Evolutionary conservation across 2,329 filamentous ascomycete genomes (phyloP).

Genomic region (Fusarium verrucosum): DNA sequence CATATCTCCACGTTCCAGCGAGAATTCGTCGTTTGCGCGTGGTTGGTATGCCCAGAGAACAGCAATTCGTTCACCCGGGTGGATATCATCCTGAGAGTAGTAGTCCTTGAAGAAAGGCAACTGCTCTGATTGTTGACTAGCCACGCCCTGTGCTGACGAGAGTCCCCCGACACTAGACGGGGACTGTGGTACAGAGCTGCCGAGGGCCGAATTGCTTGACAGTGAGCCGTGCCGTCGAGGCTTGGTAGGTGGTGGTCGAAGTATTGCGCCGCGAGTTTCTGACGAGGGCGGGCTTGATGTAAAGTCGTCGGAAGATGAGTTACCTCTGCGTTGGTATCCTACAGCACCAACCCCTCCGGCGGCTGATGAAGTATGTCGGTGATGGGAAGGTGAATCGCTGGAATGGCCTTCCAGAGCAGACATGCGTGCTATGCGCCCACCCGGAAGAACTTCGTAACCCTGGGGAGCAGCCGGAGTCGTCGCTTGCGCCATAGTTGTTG

Average conservation of each 20-base stretch:
- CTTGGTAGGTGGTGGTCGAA: constrained; percentile 66
- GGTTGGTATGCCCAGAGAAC: constrained; percentile 98
- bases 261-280: constrained; percentile 63
- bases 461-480: constrained; percentile 48
- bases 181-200: constrained; percentile 75
- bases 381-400: constrained; percentile 66
- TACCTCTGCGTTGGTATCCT: constrained; percentile 60
- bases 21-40: constrained; percentile 90
- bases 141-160: constrained; percentile 84
- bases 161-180: constrained; percentile 76
- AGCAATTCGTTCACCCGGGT: constrained; percentile 87
- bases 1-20: constrained; percentile 95
- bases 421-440: constrained; percentile 93
- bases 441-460: constrained; percentile 80
- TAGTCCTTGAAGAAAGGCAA: constrained; percentile 98
- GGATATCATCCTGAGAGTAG: constrained; percentile 96
- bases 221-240: constrained; percentile 85
- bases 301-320: constrained; percentile 77
- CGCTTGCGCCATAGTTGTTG: constrained; percentile 52
- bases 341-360: constrained; percentile 54
- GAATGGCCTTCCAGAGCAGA: constrained; percentile 85
- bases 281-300: constrained; percentile 74
- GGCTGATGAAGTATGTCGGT: constrained; percentile 52
- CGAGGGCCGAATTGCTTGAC: constrained; percentile 82
- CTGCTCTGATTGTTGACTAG: constrained; percentile 94